Base-by-base conservation (phyloP, 306 rosid genomes). In the Castanea mollissima region DNA sequence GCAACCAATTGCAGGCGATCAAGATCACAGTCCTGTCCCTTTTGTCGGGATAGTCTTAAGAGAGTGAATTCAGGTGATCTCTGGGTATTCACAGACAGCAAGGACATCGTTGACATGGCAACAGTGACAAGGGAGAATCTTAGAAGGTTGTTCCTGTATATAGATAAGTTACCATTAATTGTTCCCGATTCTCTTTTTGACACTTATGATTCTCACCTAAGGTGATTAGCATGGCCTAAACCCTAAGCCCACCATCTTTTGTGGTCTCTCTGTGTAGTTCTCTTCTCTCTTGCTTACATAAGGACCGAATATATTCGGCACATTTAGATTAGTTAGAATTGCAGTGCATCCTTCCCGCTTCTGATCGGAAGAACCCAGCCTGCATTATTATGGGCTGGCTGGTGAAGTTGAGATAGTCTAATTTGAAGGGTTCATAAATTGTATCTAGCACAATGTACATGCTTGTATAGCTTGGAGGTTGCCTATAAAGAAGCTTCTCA, bases 1-100 rank as follows among this genome's bases (percentile, higher is more conserved):
- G 68, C 34, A 69, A 20, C 32, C 59, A 23, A 65, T 55, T 83
- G 80, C 97, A 94, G 99, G 99, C 84, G 92, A 75, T 78, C 91
- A 80, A 89, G 97, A 75, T 94, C 99, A 2, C 93, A 90, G 60
- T 94, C 97, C 0, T 94, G 99, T 84, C 99, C 99, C 52, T 94
- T 94, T 74, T 94, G 99, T 63, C 94, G 99, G 0, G 97, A 94
- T 85, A 90, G 90, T 85, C 97, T 94, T 1, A 90, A 85, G 89
- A 91, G 99, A 82, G 99, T 94, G 74, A 86, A 91, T 82, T 94
- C 99, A 0, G 80, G 95, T 6, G 99, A 92, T 87, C 99, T 94
- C 21, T 94, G 97, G 99, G 82, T 94, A n/a, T 85, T 87, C 77
- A 92, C 90, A 1, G 97, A 91, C 79, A 78, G 82, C 88, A 84